phyloP scores from a whole-genome alignment of 2,329 filamentous ascomycete genomes.

The Colletotrichum higginsianum region DNA sequence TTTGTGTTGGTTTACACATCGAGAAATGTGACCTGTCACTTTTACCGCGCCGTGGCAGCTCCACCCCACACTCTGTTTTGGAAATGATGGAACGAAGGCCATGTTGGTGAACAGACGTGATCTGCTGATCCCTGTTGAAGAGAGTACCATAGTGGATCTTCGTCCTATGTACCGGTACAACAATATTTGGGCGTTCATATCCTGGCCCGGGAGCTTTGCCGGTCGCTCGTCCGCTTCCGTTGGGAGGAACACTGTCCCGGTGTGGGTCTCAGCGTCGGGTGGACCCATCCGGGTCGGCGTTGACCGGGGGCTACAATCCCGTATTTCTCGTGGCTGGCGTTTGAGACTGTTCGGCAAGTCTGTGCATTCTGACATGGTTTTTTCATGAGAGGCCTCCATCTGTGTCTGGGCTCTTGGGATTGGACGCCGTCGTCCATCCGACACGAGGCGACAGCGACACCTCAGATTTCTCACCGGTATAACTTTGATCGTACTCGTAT shows the following conservation, averaged over 20 bases:
- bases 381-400: background rate
- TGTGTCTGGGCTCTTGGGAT: background rate
- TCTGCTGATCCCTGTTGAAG: slow-evolving; percentile 34
- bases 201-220: slow-evolving; percentile 1
- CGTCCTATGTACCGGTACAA: slow-evolving; percentile 21
- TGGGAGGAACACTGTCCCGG: slow-evolving; percentile 2
- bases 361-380: background rate
- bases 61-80: slow-evolving; percentile 20
- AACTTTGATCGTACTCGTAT: background rate
- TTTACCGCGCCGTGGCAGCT: slow-evolving; percentile 6
- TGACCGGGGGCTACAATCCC: background rate
- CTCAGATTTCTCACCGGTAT: too few relatives aligned
- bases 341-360: too few relatives aligned
- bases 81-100: slow-evolving; percentile 32
- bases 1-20: slow-evolving; percentile 19
- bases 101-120: slow-evolving; percentile 37
- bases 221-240: background rate
- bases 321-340: background rate
- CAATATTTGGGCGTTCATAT: slow-evolving; percentile 3
- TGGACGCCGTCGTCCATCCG: background rate
- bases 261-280: slow-evolving; percentile 1
- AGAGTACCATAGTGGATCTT: slow-evolving; percentile 29
- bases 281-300: slow-evolving; percentile 20
- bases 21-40: slow-evolving; percentile 33
- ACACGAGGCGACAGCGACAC: too few relatives aligned